A percentile compares a stretch with the other conserved stretches of the same genome.
Evolutionary conservation across 2,329 filamentous ascomycete species (phyloP).

Genomic region (Trichophyton schoenleinii): DNA sequence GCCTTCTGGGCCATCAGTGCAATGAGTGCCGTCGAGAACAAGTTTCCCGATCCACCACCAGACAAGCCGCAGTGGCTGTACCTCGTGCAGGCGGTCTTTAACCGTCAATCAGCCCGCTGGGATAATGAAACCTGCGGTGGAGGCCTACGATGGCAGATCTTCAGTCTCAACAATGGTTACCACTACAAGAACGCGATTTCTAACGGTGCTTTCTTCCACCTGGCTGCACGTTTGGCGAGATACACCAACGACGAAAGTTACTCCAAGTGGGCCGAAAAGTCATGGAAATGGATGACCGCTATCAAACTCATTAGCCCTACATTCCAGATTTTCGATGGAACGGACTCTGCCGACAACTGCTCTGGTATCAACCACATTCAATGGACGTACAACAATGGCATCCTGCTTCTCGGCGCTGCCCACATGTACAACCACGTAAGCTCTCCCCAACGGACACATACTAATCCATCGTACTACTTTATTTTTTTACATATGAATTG

Average conservation of each 20-base stretch:
- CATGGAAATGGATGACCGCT: constrained; percentile 45
- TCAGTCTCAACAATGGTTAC: constrained; percentile 59
- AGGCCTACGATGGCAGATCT: constrained; percentile 78
- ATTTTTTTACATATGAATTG: not conserved
- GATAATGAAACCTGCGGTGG: constrained; percentile 54
- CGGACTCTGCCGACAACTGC: constrained; percentile 42
- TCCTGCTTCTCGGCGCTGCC: constrained; percentile 44
- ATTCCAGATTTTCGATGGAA: constrained; percentile 45
- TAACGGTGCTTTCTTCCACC: constrained; percentile 47
- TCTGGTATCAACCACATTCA: constrained; percentile 39
- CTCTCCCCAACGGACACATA: not conserved
- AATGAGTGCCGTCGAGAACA: constrained; percentile 64
- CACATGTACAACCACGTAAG: constrained; percentile 44
- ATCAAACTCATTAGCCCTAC: constrained; percentile 40
- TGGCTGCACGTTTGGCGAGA: constrained; percentile 55
- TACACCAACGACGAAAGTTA: constrained; percentile 75
- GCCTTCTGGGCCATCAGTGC: constrained; percentile 78
- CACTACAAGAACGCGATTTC: constrained; percentile 47
- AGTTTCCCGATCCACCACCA: constrained; percentile 54
- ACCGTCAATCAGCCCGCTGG: constrained; percentile 62
- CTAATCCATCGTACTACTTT: not conserved
- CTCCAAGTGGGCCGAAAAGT: constrained; percentile 57
- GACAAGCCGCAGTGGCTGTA: constrained; percentile 63
- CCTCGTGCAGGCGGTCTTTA: constrained; percentile 66
- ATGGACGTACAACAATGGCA: constrained; percentile 47